Base-by-base conservation (phyloP, 2,329 filamentous ascomycete species). In the Phaeosphaeriaceae sp. region DNA sequence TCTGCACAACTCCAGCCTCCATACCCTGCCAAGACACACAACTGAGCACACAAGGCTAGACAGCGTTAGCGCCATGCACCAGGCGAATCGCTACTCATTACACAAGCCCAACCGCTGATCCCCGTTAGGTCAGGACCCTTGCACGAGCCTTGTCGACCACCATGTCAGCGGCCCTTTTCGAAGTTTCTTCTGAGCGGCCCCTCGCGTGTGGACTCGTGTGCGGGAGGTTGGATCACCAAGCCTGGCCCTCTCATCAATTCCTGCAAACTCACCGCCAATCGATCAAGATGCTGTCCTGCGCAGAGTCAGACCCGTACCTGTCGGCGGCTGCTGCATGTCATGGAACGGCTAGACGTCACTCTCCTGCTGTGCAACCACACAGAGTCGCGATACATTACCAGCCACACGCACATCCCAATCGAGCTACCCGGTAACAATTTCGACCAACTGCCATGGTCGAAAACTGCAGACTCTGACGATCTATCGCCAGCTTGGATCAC, bases 1-100 rank as follows among this genome's bases (percentile, higher is more conserved):
- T 62, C 52, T 73, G 70, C 71, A 73, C 72, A 74, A 72, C 64
- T 72, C 61, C 47, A 63, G 59, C 56, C 60, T 63, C 56, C 47
- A 63, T 58, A 59, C 60, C 62, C 55, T 63, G 67, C 63, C 65
- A 70, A 69, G 66, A 42, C 52, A 54, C 59, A 63, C 61, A 15
- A 15, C 65, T 63, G 58, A 61, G 63, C 66, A 65, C 53, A 54
- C 62, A 62, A 54, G 66, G 64, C 69, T 69, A 68, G 66, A 61
- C 63, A 61, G 56, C 55, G 55, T 60, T 69, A 67, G 67, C 59
- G 55, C 61, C 62, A 28, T 57, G 57, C 61, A 49, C 43, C 22
- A 58, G 60, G 63, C 69, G 56, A 71, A 71, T 71, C 56, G 59
- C 61, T 24, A 47, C 55, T 56, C 49, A 42, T 49, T 44, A 40